Percentiles rank a stretch among this genome's conserved stretches.
Conservation (phyloP, 805 yeast species). For the Diddensiella santjacobensis region DNA sequence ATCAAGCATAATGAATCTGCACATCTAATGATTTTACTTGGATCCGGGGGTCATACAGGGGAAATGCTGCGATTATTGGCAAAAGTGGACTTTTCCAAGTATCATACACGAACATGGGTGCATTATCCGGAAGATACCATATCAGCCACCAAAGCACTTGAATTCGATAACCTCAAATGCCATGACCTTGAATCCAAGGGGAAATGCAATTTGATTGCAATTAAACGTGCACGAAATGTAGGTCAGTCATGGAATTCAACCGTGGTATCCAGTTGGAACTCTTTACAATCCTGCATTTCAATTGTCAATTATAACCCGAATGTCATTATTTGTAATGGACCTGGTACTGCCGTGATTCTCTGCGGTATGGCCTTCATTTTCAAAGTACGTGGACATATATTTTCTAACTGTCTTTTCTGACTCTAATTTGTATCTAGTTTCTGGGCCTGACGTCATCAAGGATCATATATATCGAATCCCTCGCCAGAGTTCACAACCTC, state of each 20-base stretch:
- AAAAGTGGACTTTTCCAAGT: conserved; percentile 32
- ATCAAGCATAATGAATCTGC: background rate
- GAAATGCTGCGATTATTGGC: conserved; percentile 77
- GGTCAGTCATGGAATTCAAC: conserved; percentile 52
- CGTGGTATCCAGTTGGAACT: conserved; percentile 41
- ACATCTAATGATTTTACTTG: conserved; percentile 59
- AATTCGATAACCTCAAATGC: conserved; percentile 21
- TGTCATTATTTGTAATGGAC: conserved; percentile 65
- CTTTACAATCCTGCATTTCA: conserved; percentile 33
- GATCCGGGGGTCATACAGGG: conserved; percentile 97
- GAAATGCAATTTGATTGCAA: conserved; percentile 33
- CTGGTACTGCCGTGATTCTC: conserved; percentile 74
- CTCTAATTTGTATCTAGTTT: conserved; percentile 9
- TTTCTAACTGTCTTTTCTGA: background rate
- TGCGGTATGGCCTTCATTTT: conserved; percentile 53
- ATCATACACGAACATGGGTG: conserved; percentile 32
- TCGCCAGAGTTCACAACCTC: conserved; percentile 73
- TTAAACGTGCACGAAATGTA: conserved; percentile 59
- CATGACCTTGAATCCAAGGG: conserved; percentile 30
- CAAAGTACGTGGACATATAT: conserved; percentile 33
- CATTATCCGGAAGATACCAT: conserved; percentile 50
- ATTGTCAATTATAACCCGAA: conserved; percentile 37
- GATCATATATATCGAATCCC: conserved; percentile 77
- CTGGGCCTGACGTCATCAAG: conserved; percentile 39
- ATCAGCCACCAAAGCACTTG: conserved; percentile 37